phyloP scores from a whole-genome alignment of 148 eudicot genomes.

The Dysphania ambrosioides region DNA sequence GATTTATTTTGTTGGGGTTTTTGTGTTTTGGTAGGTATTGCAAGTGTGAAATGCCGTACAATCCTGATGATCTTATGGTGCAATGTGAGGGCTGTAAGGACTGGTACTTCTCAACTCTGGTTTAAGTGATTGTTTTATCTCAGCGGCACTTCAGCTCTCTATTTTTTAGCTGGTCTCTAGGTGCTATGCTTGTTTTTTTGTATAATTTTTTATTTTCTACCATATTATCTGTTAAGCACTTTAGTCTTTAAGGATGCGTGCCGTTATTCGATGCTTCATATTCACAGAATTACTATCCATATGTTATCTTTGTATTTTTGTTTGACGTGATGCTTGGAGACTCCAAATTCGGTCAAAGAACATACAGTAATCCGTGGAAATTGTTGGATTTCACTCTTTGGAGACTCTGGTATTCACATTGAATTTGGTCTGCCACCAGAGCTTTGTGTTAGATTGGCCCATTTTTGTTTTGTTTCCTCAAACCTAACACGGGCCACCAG shows the following conservation, averaged over 20 bases:
- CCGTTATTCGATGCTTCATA: not conserved
- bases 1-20: constrained; percentile 14
- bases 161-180: not conserved
- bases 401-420: not conserved
- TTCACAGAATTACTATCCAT: not conserved
- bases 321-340: not conserved
- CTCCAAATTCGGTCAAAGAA: not conserved
- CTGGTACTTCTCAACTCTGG: constrained; percentile 45
- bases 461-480: not conserved
- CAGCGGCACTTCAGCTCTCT: not conserved
- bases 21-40: constrained; percentile 58
- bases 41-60: constrained; percentile 95
- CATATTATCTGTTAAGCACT: too few species aligned
- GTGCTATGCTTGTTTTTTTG: too few species aligned
- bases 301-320: not conserved
- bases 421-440: not conserved
- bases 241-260: too few species aligned
- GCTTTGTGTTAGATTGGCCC: not conserved
- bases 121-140: not conserved
- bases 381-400: not conserved
- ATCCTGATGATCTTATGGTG: constrained; percentile 89
- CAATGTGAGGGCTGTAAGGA: constrained; percentile 89
- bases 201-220: too few species aligned
- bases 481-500: not conserved
- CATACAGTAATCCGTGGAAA: not conserved